These are phyloP conservation scores for Microcyclosporella mali DNA, from an alignment of 2,329 filamentous ascomycete genomes.

Conservation along the genomic window DNA sequence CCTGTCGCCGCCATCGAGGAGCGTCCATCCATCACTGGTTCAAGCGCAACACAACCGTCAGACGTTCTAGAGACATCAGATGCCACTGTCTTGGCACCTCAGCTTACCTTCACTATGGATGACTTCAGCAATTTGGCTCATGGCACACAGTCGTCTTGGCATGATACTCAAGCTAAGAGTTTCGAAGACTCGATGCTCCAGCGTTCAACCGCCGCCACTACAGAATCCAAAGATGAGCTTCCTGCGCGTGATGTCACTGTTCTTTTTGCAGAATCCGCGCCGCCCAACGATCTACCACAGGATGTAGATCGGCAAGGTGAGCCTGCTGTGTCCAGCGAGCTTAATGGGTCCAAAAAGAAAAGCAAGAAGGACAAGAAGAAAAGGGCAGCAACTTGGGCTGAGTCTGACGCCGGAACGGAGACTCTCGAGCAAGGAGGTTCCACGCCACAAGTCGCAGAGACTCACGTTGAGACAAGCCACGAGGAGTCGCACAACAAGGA, in stretches of 20 bases:
- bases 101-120: conserved; percentile 9
- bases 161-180: conserved; percentile 16
- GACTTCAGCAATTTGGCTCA: conserved; percentile 16
- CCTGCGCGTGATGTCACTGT: too few relatives aligned
- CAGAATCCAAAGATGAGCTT: too few relatives aligned
- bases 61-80: neutral
- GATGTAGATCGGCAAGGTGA: neutral
- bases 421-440: too few relatives aligned
- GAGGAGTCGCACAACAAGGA: neutral
- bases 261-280: too few relatives aligned
- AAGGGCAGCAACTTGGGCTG: conserved; percentile 5
- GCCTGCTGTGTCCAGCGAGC: conserved; percentile 1
- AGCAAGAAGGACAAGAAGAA: conserved; percentile 19
- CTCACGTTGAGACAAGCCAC: too few relatives aligned
- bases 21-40: neutral
- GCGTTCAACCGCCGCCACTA: too few relatives aligned
- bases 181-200: conserved; percentile 15
- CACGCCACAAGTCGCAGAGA: too few relatives aligned
- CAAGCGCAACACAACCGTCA: too few relatives aligned
- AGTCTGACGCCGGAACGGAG: conserved; percentile 3
- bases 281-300: too few relatives aligned
- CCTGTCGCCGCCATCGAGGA: neutral
- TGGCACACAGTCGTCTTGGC: conserved; percentile 9
- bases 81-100: neutral
- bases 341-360: conserved; percentile 23